Evolutionary conservation across 345 rosid genomes (phyloP), one percentile per base, ranked within the genome.

Genomic region (Gossypium arboreum): DNA sequence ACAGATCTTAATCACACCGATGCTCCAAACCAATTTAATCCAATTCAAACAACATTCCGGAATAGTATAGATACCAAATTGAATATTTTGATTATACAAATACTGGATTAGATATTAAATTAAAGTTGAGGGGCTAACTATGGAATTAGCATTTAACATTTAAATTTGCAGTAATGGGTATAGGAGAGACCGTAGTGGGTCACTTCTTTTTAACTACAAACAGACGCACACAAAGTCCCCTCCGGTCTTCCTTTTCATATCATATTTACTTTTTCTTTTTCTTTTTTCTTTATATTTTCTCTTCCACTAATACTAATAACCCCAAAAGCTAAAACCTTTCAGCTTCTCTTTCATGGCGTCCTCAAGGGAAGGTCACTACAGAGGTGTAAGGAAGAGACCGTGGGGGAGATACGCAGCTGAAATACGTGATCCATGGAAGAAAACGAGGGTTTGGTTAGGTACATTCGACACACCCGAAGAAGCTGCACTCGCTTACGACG

Each of bases 371-470:
- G 97, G 89, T 43, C 98, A 91, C 83, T 92, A 88, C 88, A 81
- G 97, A 56, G 98, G 98, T 12, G 98, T 94, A 16, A 68, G 97
- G 48, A 94, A 94, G 94, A 81, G 98, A 79, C 98, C 98, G 11
- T 94, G 98, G 98, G 98, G 98, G 4, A 88, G 97, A 24, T 94
- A 92, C 84, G 97, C 97, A 0, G 98, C 98, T 0, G 98, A 94
- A 87, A 94, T 94, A 72, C 91, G 98, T 29, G 98, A 92, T 82
- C 98, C 98, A 0, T 92, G 97, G 97, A 94, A 94, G 87, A 94
- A 94, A 79, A 88, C 97, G 10, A 81, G 97, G 74, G 97, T 92
- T 44, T 94, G 98, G 98, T 76, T 94, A 73, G 98, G 98, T 44
- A 94, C 98, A 65, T 94, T 94, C 68, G 97, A 94, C 84, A 92